Evolutionary conservation across 352 stramenopile genomes (phyloP), one percentile per base, ranked within the genome.

Genomic region (Globisporangium okanoganense): DNA sequence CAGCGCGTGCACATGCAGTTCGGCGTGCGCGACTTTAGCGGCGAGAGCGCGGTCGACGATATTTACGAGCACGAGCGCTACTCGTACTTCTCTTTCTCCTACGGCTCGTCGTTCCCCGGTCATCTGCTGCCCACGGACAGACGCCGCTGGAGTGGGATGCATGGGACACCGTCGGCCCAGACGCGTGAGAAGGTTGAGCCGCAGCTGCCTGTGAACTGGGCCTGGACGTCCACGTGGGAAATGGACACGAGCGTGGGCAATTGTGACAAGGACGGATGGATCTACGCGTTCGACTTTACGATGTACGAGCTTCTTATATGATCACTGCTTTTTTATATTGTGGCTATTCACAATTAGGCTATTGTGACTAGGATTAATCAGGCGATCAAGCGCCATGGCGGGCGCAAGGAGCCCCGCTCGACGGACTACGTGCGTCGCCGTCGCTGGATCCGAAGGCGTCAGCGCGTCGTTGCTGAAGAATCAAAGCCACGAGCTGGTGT

Each of bases 1-100:
- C 77, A 88, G 64, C 69, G 65, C 8, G 70, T 90, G 29, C 81
- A 93, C 56, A 65, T 65, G 14, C 71, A 91, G 50, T 82, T 82
- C 44, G 83, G 78, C 24, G 83, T 85, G 45, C 81, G 83, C 13
- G 83, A 93, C 60, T 86, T 91, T 48, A 72, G 75, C 44, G 80
- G 79, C 8, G 79, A 92, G 60, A 64, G 73, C 33, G 80, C 79
- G 2, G 67, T 90, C 7, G 83, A 93, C 63, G 83, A 90, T 40
- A 65, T 89, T 25, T 93, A 91, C 66, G 83, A 93, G 62, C 80
- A 93, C 56, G 73, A 91, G 58, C 75, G 83, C n/a, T 93, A 91
- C 66, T 90, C 83, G 50, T 91, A 88, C 31, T 56, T 91, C 38
- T 87, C 75, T 33, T 90, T 90, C 54, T 88, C 80, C 29, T 91